Evolutionary conservation across 192 early-diverging fungal species (phyloP).

Genomic region (Blastocladiella britannica): DNA sequence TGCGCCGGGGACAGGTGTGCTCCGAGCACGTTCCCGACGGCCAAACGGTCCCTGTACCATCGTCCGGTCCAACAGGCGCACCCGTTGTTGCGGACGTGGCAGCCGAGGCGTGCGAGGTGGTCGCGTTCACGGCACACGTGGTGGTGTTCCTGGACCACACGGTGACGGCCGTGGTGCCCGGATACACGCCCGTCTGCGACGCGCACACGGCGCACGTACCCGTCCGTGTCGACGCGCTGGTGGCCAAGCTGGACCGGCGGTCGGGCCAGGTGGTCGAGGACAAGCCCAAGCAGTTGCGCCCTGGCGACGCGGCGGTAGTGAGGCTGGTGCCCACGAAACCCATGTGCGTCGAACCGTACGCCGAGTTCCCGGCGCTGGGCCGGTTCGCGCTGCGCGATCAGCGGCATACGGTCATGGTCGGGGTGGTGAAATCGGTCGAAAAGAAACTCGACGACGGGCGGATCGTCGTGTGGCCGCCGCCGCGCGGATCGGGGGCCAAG

Average conservation of each 20-base stretch:
- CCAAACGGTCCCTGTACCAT: too few species aligned
- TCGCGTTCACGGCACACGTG: slow-evolving; percentile 71
- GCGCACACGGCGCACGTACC: slow-evolving; percentile 95
- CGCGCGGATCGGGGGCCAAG: too few species aligned
- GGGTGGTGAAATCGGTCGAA: slow-evolving; percentile 60
- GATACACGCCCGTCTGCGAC: slow-evolving; percentile 86
- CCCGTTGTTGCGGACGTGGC: slow-evolving; percentile 94
- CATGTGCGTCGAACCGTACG: slow-evolving; percentile 85
- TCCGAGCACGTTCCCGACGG: slow-evolving; percentile 65
- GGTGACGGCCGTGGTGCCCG: slow-evolving; percentile 64
- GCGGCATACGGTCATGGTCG: slow-evolving; percentile 91
- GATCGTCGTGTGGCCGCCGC: not conserved
- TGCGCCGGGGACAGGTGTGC: slow-evolving; percentile 87
- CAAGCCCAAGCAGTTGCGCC: slow-evolving; percentile 85
- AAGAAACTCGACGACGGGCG: not conserved
- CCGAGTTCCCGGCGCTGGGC: slow-evolving; percentile 81
- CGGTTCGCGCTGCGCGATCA: slow-evolving; percentile 96
- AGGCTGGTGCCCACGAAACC: slow-evolving; percentile 89
- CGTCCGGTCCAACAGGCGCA: too few species aligned
- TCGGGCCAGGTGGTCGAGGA: slow-evolving; percentile 82
- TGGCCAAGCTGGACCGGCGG: slow-evolving; percentile 90
- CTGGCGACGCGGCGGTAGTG: slow-evolving; percentile 86
- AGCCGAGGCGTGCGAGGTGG: slow-evolving; percentile 74
- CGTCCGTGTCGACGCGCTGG: slow-evolving; percentile 78
- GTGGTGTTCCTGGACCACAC: slow-evolving; percentile 89